Evolutionary conservation across 768 basidiomycete genomes (phyloP), one percentile per base, ranked within the genome.

Genomic region (Hirschioporus abietinus): DNA sequence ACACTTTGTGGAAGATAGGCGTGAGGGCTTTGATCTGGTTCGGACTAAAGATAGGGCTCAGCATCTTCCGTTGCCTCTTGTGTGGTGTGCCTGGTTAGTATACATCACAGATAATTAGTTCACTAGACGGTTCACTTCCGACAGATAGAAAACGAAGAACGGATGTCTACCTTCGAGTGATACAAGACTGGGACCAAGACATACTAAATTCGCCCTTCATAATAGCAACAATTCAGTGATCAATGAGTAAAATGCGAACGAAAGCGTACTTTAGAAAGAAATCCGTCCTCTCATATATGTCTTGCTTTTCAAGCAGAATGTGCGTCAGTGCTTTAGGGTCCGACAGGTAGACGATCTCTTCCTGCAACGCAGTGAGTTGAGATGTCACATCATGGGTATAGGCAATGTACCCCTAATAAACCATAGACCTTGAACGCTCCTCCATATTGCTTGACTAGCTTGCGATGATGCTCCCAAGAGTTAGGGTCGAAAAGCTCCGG

Each of bases 301-400:
- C 76, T 67, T 81, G 81, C 57, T 85, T 84, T 68, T 83, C 84
- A 10, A 81, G 59, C 15, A 84, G 69, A 42, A 86, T 82, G 36
- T 75, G 79, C 52, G 83, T 80, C 27, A 86, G 70, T 1, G 85
- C 84, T 17, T 72, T 74, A 1, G 84, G 82, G 69, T 86, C 84
- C 59, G 70, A 64, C 75, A 86, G 75, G 68, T 84, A 84, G 1
- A 86, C 72, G 70, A 82, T 79, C 66, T 81, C 80, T 64, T 82
- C 80, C 83, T 84, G 67, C 36, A 25, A 20, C 15, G 15, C 30
- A 35, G 23, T 52, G 20, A 52, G 34, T 1, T 60, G 12, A 17
- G 12, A 3, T 61, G 12, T 62, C n/a, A 17, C 26, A 27, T 5
- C 9, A 3, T 23, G 60, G 26, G 25, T 9, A 18, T 8, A 12